A percentile compares a stretch with the other conserved stretches of the same genome.
Conservation (phyloP, 139 green algal species). For the Volvox reticuliferus region DNA sequence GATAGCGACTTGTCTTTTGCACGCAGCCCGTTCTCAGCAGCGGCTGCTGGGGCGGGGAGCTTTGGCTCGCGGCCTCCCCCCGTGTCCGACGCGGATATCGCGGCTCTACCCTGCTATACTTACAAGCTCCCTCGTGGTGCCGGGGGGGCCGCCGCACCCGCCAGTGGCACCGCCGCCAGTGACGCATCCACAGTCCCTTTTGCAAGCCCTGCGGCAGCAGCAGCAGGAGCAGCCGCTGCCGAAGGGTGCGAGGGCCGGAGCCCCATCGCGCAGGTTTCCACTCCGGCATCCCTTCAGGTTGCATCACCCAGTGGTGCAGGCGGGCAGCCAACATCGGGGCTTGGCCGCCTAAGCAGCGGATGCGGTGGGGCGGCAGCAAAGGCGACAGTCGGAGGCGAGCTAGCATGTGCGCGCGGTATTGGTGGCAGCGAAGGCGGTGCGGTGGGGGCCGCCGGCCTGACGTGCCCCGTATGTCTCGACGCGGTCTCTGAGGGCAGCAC, state of each 20-base stretch:
- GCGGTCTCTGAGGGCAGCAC: constrained; percentile 13
- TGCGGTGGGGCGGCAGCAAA: too few species aligned
- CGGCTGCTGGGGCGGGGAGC: background rate
- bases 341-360: too few species aligned
- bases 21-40: background rate
- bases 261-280: too few species aligned
- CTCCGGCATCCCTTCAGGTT: too few species aligned
- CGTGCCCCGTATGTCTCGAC: constrained; percentile 43
- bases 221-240: background rate
- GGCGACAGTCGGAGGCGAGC: too few species aligned
- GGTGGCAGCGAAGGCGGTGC: background rate
- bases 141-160: background rate
- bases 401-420: too few species aligned
- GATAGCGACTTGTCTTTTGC: too few species aligned
- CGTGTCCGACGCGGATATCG: constrained; percentile 1
- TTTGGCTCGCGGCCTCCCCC: background rate
- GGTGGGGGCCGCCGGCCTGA: background rate
- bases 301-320: too few species aligned
- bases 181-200: background rate
- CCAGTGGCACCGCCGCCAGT: background rate
- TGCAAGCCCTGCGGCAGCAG: background rate
- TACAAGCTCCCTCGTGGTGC: constrained; percentile 25
- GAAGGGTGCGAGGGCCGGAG: background rate
- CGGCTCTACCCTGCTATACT: background rate
- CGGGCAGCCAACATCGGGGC: too few species aligned